Evolutionary conservation across 2,329 filamentous ascomycete species (phyloP).

Genomic region (Talaromyces rugulosus): DNA sequence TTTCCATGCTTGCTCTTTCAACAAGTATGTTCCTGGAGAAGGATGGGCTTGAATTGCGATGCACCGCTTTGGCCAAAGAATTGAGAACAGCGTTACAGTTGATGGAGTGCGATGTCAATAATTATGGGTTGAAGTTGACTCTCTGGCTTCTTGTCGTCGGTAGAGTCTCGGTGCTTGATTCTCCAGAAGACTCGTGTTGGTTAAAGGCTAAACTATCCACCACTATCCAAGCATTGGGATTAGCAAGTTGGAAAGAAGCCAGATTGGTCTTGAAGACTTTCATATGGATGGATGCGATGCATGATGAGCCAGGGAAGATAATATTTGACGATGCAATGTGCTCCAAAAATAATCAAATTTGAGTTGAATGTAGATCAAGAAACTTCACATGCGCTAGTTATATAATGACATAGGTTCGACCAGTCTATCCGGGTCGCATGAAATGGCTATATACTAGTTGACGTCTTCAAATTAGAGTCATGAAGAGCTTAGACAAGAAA

Average conservation of each 20-base stretch:
- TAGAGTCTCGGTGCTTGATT: not conserved
- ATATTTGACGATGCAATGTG: not conserved
- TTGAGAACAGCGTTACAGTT: not conserved
- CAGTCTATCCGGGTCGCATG: too few species aligned
- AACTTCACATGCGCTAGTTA: too few species aligned
- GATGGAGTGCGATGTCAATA: not conserved
- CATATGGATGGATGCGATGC: slow-evolving; percentile 1
- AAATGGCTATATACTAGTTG: too few species aligned
- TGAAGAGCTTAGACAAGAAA: not conserved
- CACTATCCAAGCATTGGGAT: not conserved
- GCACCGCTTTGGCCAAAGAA: not conserved
- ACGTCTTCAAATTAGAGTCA: too few species aligned
- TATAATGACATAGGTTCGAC: too few species aligned
- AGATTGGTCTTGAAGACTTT: slow-evolving; percentile 1
- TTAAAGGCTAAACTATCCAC: not conserved
- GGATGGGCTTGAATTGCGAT: not conserved
- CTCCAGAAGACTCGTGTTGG: not conserved
- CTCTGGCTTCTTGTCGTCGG: not conserved
- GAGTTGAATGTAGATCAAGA: too few species aligned
- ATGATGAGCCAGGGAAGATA: not conserved
- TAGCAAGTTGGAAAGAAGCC: not conserved
- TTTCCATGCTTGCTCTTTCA: not conserved
- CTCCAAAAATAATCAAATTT: too few species aligned
- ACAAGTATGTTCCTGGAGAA: not conserved
- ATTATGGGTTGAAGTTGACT: not conserved